Evolutionary conservation across 495 filamentous ascomycete genomes (phyloP).

Genomic region (Xylaria venustula): DNA sequence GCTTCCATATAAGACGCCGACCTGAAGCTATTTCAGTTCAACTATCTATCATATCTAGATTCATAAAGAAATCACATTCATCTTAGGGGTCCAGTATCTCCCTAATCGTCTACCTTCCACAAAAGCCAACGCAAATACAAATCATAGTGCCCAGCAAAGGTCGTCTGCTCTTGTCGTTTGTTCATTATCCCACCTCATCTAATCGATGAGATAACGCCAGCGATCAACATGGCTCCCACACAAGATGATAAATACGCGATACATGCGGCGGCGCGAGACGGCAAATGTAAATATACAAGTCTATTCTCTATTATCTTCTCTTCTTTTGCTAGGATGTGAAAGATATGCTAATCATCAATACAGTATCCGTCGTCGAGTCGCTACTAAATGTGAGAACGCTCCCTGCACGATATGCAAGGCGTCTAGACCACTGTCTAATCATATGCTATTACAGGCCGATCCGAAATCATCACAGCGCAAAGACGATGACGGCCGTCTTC

Average conservation of each 20-base stretch:
- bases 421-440: neutral
- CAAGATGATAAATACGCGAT: conserved; percentile 66
- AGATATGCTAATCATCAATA: conserved; percentile 8
- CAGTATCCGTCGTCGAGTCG: conserved; percentile 70
- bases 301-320: conserved; percentile 12
- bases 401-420: neutral
- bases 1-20: neutral
- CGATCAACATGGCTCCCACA: conserved; percentile 9
- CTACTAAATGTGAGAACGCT: conserved; percentile 61
- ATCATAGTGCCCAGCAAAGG: neutral
- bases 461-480: conserved; percentile 69
- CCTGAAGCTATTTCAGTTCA: too few relatives aligned
- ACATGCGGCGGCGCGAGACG: conserved; percentile 86
- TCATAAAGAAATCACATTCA: too few relatives aligned
- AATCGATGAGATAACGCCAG: too few relatives aligned
- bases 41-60: too few relatives aligned
- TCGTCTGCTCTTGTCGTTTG: too few relatives aligned
- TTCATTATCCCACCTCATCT: too few relatives aligned
- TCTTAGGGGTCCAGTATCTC: too few relatives aligned
- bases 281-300: conserved; percentile 61
- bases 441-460: conserved; percentile 65
- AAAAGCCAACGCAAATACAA: neutral
- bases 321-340: neutral
- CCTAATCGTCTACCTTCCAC: too few relatives aligned
- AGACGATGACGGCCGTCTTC: conserved; percentile 87